A percentile compares a stretch with the other conserved stretches of the same genome.
phyloP scores from a whole-genome alignment of 2,329 filamentous ascomycete species.

The Calonectria hongkongensis region DNA sequence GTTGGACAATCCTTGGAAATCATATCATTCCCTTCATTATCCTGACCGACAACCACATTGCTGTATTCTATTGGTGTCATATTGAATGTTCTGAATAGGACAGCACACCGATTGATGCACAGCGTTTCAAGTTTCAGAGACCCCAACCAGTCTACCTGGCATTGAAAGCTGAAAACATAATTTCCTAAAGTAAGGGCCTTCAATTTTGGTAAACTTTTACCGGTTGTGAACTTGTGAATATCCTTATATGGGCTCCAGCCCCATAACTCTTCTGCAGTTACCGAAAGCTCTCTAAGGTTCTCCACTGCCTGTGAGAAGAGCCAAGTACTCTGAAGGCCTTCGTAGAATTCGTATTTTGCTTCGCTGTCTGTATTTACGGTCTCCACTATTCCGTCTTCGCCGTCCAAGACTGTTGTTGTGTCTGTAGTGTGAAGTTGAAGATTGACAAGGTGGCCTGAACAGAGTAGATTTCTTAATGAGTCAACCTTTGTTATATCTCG shows the following conservation, averaged over 20 bases:
- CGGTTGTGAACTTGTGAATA: constrained; percentile 43
- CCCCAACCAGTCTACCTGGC: constrained; percentile 66
- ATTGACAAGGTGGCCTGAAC: background rate
- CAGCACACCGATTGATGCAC: constrained; percentile 57
- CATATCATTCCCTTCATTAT: background rate
- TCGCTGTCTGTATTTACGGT: background rate
- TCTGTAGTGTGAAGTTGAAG: constrained; percentile 8
- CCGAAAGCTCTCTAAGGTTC: constrained; percentile 13
- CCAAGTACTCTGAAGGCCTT: background rate
- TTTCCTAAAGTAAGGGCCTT: constrained; percentile 62
- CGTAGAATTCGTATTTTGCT: constrained; percentile 1
- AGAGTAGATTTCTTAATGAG: background rate
- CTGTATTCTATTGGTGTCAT: background rate
- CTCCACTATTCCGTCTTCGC: background rate
- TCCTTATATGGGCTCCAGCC: constrained; percentile 60
- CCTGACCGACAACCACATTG: background rate
- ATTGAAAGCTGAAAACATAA: constrained; percentile 63
- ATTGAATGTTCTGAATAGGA: constrained; percentile 10
- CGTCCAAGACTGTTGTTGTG: background rate
- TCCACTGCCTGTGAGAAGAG: background rate
- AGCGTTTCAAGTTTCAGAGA: constrained; percentile 62
- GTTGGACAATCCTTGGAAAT: background rate
- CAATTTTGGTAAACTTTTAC: constrained; percentile 58
- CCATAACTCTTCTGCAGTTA: constrained; percentile 56
- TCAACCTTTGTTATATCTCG: background rate